Evolutionary conservation across 108 stramenopile genomes (phyloP), one percentile per base, ranked within the genome.

Genomic region (Cyclotella sp.): DNA sequence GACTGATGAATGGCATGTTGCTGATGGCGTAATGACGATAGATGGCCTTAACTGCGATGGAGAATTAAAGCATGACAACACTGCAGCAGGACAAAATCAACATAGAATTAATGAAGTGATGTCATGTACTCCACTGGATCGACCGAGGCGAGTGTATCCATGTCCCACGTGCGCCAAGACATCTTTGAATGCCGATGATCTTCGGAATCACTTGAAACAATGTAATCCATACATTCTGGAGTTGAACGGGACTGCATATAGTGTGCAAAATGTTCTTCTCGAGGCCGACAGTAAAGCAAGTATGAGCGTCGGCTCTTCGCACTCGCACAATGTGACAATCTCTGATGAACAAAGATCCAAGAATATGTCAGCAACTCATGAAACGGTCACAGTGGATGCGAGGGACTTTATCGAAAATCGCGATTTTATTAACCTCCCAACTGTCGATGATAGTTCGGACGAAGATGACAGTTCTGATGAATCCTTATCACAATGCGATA

Each of bases 381-480:
- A 65, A n/a, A 22, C 14, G 14, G 54, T 15, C 15, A 19, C 42
- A 34, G 57, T 55, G 28, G 53, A 68, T 26, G 22, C 29, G 11
- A 16, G 28, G 16, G 70, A 60, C 13, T 34, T 79, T 55, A 46
- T 45, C 55, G 55, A 79, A 14, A 79, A 79, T 29, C 54, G 53
- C 16, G 79, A 80, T 43, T 72, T 51, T 61, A 51, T 80, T n/a
- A 51, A 55, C 41, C 72, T 80, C 11, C 79, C 72, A 26, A 43
- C 13, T 60, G 71, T 52, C 8, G n/a, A 16, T 13, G 62, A 53
- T 10, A 58, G 8, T 24, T 22, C 26, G 16, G 52, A 40, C 44
- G 51, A 73, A n/a, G 12, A n/a, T 47, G 45, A 51, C 41, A 34
- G 43, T 43, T 44, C 41, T 51, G 14, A 61, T 53, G n/a, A 46